Percentiles rank a stretch among this genome's conserved stretches.
These are phyloP conservation scores for Taiwanofungus camphoratus DNA, from an alignment of 1,284 basidiomycete genomes.

Conservation along the genomic window DNA sequence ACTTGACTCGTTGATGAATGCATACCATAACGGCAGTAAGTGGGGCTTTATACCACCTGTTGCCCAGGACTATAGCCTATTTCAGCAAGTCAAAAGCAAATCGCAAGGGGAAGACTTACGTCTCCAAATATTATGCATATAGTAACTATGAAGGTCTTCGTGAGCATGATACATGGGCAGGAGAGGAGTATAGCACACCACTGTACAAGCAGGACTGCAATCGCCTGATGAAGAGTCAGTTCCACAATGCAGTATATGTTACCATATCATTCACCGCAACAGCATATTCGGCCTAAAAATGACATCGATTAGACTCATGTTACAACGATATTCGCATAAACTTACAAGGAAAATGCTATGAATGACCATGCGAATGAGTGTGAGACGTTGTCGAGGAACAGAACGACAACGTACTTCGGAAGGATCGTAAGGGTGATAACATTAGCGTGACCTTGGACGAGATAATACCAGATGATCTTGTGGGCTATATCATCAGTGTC, in stretches of 20 bases:
- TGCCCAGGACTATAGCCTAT: neutral
- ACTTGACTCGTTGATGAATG: neutral
- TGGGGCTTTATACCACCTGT: neutral
- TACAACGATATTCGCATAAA: neutral
- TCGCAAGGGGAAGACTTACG: neutral
- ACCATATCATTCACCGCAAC: neutral
- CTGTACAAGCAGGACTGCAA: neutral
- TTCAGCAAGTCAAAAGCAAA: neutral
- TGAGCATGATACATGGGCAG: neutral
- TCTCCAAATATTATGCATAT: neutral
- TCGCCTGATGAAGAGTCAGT: neutral
- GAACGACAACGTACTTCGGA: neutral
- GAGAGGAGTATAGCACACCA: neutral
- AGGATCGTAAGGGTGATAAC: neutral
- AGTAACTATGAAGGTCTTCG: neutral
- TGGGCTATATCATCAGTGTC: neutral
- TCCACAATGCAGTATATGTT: neutral
- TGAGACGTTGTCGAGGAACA: neutral
- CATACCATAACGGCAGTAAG: neutral
- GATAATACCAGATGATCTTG: neutral
- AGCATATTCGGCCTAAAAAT: neutral
- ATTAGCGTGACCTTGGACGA: neutral
- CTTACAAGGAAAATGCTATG: neutral
- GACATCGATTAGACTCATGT: neutral
- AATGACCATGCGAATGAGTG: neutral